These are phyloP conservation scores for Leishmania amazonensis DNA, from an alignment of 208 protist species.

Conservation along the genomic window DNA sequence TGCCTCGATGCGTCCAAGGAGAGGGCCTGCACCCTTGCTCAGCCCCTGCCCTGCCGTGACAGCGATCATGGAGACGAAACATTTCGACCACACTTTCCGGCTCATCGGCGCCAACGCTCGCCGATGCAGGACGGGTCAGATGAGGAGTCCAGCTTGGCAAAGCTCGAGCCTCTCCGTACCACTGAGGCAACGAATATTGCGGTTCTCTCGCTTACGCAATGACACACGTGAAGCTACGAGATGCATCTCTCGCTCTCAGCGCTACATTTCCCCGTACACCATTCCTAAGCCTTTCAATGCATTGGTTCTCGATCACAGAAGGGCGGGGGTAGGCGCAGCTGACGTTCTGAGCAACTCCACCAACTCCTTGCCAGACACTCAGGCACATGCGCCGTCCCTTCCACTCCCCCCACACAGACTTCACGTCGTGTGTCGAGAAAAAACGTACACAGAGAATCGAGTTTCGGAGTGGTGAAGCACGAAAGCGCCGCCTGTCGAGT, in stretches of 20 bases:
- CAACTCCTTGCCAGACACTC: not conserved
- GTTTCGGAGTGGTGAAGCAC: no score
- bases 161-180: not conserved
- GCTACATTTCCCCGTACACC: not conserved
- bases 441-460: no score
- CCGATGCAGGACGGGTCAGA: constrained; percentile 16
- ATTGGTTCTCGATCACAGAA: not conserved
- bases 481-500: no score
- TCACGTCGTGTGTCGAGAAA: not conserved
- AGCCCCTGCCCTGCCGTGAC: not conserved
- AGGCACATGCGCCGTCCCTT: not conserved
- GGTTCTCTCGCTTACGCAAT: constrained; percentile 6
- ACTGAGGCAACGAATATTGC: constrained; percentile 24
- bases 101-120: constrained; percentile 13
- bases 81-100: not conserved
- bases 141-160: not conserved
- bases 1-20: not conserved
- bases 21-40: not conserved
- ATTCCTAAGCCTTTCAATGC: not conserved
- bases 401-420: not conserved
- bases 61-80: not conserved
- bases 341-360: not conserved
- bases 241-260: not conserved
- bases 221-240: not conserved
- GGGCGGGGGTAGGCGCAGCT: not conserved